Base-by-base conservation (phyloP, 345 rosid genomes). In the Salix suchowensis region DNA sequence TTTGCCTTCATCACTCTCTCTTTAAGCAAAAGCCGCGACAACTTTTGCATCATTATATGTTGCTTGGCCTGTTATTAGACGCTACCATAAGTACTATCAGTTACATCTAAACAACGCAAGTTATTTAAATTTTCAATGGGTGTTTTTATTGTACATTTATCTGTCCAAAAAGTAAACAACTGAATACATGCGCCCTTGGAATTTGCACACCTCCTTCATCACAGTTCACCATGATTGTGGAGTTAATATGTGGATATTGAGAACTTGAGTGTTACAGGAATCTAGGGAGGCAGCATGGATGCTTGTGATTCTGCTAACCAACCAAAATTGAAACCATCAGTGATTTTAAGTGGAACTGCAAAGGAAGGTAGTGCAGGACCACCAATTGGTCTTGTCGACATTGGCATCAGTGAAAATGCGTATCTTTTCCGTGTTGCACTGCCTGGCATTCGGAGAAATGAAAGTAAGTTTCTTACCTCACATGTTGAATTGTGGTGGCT, bases 361-460 rank as follows among this genome's bases (percentile, higher is more conserved):
- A 88, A 80, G n/a, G 82, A 78, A 80, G 84, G 91, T 68, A 32
- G 72, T 40, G 40, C 26, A 50, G 97, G 88, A 0, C 93, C 95
- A 42, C 68, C 88, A 13, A 64, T 91, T 8, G 97, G 97, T 81
- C 82, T 85, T 75, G 73, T 87, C 70, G 97, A 94, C 79, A 80
- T 91, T 2, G 97, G 98, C 23, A 80, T 80, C 9, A 84, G 91
- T 74, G 91, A 88, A 65, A 52, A 61, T 40, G 91, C 97, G n/a
- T 94, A 86, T 77, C 65, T 94, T 58, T 92, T 92, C 78, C 79
- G 96, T 61, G 88, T 94, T 74, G 82, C 89, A 42, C 78, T 94
- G 79, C 94, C 97, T 3, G 91, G 97, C 46, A 68, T 85, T 32
- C 81, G 77, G 72, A 90, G 80, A 52, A 83, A 87, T 75, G 83